Percentiles rank a stretch among this genome's conserved stretches.
Evolutionary conservation across 352 stramenopile species (phyloP).

Genomic region (Globisporangium perplexum): DNA sequence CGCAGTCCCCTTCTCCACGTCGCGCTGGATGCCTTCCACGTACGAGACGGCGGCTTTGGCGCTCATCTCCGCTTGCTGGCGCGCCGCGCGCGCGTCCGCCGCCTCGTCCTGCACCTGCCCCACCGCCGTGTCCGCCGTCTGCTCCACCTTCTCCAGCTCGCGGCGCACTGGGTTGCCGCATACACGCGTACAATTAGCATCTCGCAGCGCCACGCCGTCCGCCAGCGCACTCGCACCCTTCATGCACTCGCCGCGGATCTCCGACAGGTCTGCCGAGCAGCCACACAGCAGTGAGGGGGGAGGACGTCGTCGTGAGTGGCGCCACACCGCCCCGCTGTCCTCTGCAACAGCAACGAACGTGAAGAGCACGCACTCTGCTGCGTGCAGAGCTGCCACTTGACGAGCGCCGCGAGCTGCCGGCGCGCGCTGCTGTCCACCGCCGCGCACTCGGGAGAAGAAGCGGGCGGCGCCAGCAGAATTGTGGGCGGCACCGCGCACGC

Average conservation of each 20-base stretch:
- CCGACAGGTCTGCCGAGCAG: constrained; percentile 15
- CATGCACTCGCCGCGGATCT: constrained; percentile 29
- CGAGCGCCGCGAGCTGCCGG: constrained; percentile 14
- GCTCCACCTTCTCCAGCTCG: constrained; percentile 37
- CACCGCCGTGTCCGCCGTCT: constrained; percentile 25
- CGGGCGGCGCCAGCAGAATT: neutral
- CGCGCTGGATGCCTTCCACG: constrained; percentile 1
- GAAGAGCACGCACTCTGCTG: constrained; percentile 24
- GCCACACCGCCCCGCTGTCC: too few relatives aligned
- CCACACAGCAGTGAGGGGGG: too few relatives aligned
- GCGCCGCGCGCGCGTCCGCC: constrained; percentile 9
- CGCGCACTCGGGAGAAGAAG: neutral
- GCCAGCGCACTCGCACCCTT: constrained; percentile 7
- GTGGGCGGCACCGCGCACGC: neutral
- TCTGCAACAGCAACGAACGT: too few relatives aligned
- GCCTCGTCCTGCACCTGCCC: constrained; percentile 25
- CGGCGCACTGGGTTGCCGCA: constrained; percentile 19
- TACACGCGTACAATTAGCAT: neutral
- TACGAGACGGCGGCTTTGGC: neutral
- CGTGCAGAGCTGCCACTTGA: constrained; percentile 32
- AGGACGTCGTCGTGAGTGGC: neutral
- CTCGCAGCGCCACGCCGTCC: neutral
- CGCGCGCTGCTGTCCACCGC: constrained; percentile 14
- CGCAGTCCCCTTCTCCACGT: neutral
- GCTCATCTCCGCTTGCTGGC: constrained; percentile 9